Evolutionary conservation across 768 basidiomycete genomes (phyloP), one percentile per base, ranked within the genome.

Genomic region (Trametes cinnabarina): DNA sequence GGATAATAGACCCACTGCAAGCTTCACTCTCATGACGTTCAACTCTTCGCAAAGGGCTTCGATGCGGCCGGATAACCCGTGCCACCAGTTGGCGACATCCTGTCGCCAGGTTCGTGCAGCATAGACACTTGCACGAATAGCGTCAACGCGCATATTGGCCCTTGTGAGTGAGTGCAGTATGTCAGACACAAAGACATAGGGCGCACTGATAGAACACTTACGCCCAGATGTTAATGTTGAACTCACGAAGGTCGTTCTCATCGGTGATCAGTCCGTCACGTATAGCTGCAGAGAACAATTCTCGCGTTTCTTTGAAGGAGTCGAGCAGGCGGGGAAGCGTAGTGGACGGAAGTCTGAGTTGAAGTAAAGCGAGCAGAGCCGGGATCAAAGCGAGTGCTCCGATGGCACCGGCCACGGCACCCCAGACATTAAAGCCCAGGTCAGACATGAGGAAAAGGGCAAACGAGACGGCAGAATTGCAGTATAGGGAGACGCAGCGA

Each of bases 401-500:
- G 10, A 57, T 20, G 17, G 44, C 51, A 11, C 55, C 51, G n/a
- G 56, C 55, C 17, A 61, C 20, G 10, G 26, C 50, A 14, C 55
- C 49, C 44, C 43, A 61, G 23, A 57, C 47, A 19, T 61, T 44
- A 39, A 28, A 52, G 19, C n/a, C 53, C 12, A 43, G 14, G 7
- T 34, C 47, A 2, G 55, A 56, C 55, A 49, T 56, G 6, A 44
- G 12, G 11, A 9, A 12, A 10, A 25, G 43, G 8, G 40, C 17
- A 20, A 25, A 25, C 4, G 22, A 44, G 22, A 10, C 3, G 10
- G 3, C 22, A 10, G 20, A 3, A 12, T 9, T 8, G 20, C 3
- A 25, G 23, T 22, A 25, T 22, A 41, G 15, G 17, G 40, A 9
- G 9, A 20, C n/a, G 40, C 17, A 41, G 40, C 8, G 3, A 2